Conservation (phyloP, 129 eudicot genomes). For the Ambrosia trifida region DNA sequence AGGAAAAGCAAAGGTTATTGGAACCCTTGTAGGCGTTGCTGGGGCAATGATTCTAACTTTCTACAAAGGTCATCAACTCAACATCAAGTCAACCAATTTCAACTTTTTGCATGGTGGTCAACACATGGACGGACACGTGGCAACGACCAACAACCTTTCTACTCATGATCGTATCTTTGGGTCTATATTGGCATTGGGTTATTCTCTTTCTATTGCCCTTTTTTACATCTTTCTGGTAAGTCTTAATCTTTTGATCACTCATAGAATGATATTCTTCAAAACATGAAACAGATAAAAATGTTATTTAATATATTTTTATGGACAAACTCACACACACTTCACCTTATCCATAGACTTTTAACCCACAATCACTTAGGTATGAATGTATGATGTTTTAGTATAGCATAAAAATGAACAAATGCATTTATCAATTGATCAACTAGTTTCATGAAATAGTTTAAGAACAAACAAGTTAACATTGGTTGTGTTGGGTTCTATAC, state of each 20-base stretch:
- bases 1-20: constrained; percentile 67
- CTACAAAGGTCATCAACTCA: constrained; percentile 49
- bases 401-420: too few relatives aligned
- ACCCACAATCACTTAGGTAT: too few relatives aligned
- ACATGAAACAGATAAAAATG: not conserved
- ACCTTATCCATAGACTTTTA: too few relatives aligned
- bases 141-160: constrained; percentile 18
- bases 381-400: too few relatives aligned
- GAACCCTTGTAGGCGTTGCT: constrained; percentile 48
- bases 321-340: too few relatives aligned
- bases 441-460: not conserved
- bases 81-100: constrained; percentile 37
- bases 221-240: constrained; percentile 37
- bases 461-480: not conserved
- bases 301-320: too few relatives aligned
- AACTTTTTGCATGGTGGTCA: constrained; percentile 35
- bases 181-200: constrained; percentile 25
- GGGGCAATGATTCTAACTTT: constrained; percentile 80
- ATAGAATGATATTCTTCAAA: not conserved
- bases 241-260: not conserved
- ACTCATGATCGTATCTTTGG: constrained; percentile 29
- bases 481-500: too few relatives aligned
- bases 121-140: not conserved
- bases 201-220: constrained; percentile 22
- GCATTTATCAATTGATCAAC: too few relatives aligned